Conservation (phyloP, 179 eudicot species). For the Gypsophila paniculata region DNA sequence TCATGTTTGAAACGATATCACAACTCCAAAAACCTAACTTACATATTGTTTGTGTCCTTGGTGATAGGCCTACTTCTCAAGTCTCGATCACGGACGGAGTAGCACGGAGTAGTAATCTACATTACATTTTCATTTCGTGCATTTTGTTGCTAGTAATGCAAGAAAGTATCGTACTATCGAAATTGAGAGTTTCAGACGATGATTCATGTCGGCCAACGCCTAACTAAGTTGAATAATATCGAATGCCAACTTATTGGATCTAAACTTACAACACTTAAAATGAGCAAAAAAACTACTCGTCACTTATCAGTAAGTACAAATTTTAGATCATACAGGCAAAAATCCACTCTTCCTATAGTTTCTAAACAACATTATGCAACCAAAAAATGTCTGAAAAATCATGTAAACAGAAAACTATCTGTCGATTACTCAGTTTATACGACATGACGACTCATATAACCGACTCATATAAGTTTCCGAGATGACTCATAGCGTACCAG, state of each 20-base stretch:
- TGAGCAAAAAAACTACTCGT: background rate
- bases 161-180: no score
- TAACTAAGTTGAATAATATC: background rate
- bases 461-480: no score
- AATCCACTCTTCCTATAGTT: background rate
- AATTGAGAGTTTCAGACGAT: background rate
- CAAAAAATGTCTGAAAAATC: background rate
- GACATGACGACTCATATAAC: background rate
- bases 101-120: no score
- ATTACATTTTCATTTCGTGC: no score
- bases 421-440: background rate
- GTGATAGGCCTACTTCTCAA: no score
- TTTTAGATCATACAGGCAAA: constrained; percentile 5
- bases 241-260: background rate
- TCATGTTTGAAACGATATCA: no score
- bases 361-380: background rate
- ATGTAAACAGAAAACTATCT: background rate
- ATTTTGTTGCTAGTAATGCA: no score
- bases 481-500: background rate
- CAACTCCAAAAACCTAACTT: no score
- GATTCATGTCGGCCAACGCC: background rate
- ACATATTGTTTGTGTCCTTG: no score
- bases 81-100: no score
- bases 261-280: background rate
- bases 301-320: constrained; percentile 1